phyloP scores from a whole-genome alignment of 176 grass and related monocot species.

The Triticum turgidum region DNA sequence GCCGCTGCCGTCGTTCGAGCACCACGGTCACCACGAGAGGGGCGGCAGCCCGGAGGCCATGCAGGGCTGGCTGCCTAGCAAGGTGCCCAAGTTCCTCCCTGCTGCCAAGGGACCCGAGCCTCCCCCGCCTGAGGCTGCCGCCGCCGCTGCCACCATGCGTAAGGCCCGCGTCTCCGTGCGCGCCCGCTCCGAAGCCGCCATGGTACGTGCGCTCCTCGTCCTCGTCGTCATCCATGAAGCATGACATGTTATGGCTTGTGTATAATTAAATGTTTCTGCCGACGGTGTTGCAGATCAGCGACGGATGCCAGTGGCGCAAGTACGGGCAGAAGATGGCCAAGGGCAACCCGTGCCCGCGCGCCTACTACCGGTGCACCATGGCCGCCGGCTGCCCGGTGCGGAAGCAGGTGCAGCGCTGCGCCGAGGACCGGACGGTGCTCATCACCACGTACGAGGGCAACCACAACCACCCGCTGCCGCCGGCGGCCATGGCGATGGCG shows the following conservation, averaged over 20 bases:
- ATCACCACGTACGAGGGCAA: conserved; percentile 80
- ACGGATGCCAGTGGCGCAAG: conserved; percentile 95
- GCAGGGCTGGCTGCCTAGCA: conserved; percentile 35
- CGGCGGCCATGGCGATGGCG: conserved; percentile 84
- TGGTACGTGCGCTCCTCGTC: conserved; percentile 31
- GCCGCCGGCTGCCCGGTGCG: conserved; percentile 76
- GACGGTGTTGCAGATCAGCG: conserved; percentile 55
- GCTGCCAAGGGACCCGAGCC: conserved; percentile 46
- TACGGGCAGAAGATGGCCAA: conserved; percentile 97
- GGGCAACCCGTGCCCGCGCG: conserved; percentile 82
- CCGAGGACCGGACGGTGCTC: conserved; percentile 71
- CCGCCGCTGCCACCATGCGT: conserved; percentile 56
- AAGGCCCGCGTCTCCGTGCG: conserved; percentile 89
- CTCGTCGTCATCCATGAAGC: background rate
- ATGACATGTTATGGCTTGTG: background rate
- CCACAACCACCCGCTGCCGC: conserved; percentile 90
- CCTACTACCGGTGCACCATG: conserved; percentile 94
- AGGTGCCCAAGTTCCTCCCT: conserved; percentile 48
- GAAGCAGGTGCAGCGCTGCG: conserved; percentile 90
- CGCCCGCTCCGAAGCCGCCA: conserved; percentile 73
- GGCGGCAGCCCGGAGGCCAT: conserved; percentile 27
- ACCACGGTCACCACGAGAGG: conserved; percentile 2
- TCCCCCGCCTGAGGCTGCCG: conserved; percentile 44
- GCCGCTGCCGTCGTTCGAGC: conserved; percentile 38
- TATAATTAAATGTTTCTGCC: background rate